Conservation (phyloP, 192 early-diverging fungal genomes). For the Oehlia diaphana region DNA sequence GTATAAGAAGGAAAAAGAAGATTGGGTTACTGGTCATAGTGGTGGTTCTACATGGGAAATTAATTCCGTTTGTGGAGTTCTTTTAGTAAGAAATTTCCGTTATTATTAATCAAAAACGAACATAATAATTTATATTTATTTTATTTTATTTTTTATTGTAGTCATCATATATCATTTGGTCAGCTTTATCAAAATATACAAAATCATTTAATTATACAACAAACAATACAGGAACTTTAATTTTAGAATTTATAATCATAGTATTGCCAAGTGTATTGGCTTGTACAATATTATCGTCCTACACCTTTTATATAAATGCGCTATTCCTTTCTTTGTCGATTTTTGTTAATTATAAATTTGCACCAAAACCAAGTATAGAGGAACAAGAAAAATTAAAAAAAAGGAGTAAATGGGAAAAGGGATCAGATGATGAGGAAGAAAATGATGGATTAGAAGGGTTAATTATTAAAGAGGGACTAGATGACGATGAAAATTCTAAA, state of each 20-base stretch:
- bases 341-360: neutral
- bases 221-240: neutral
- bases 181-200: conserved; percentile 19
- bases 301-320: conserved; percentile 25
- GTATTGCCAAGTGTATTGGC: conserved; percentile 19
- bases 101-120: neutral
- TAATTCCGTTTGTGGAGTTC: conserved; percentile 40
- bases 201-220: neutral
- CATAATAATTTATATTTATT: neutral
- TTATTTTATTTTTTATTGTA: neutral
- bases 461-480: conserved; percentile 18
- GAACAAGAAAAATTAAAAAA: conserved; percentile 8
- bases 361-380: neutral
- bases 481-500: neutral
- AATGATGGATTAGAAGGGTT: neutral
- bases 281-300: conserved; percentile 22
- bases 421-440: conserved; percentile 16
- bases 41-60: conserved; percentile 56
- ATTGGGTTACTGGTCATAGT: conserved; percentile 53
- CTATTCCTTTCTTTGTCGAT: neutral
- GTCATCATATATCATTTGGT: conserved; percentile 28
- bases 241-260: conserved; percentile 26
- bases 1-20: conserved; percentile 57
- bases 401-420: conserved; percentile 21
- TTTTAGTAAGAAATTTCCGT: conserved; percentile 37